Evolutionary conservation across 2,329 filamentous ascomycete genomes (phyloP), one percentile per base, ranked within the genome.

Genomic region (Fusarium redolens): DNA sequence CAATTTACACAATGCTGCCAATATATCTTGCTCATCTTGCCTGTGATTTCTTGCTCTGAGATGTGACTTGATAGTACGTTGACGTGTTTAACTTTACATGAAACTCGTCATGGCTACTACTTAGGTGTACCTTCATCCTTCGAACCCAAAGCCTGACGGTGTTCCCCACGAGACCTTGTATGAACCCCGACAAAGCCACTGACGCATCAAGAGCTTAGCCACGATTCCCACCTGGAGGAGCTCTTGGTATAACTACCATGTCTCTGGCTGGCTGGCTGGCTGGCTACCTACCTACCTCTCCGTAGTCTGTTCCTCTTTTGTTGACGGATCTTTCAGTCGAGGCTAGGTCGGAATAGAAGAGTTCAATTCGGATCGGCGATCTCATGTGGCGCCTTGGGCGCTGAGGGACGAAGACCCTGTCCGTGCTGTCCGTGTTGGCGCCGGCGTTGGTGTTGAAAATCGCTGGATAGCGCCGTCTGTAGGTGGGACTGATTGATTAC

Each of bases 1-100:
- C 62, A 78, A 77, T 78, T 74, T 77, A 72, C 54, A 77, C 61
- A 72, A 68, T 76, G 69, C 74, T 76, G 71, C 76, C 71, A 75
- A 75, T 48, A 58, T n/a, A 50, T 38, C 28, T 35, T 14, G 20
- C 22, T 31, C 10, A 14, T 18, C 37, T 54, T 33, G 20, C 51
- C 35, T 44, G 47, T 68, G 65, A 64, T 31, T 52, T 28, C 12
- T 20, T 33, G 11, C 7, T 18, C 13, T 20, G 31, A 48, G 30
- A 14, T 15, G 9, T 40, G 12, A 10, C 30, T 33, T 51, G 33
- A 22, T 9, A 43, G 37, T 43, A n/a, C 22, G 11, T 14, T 43
- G 22, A 35, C 33, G 20, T 20, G 28, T n/a, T 48, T 10, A 25
- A 25, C 45, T 37, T 37, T 41, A 25, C 28, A 20, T 22, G 11